phyloP scores from a whole-genome alignment of 75 land plant species.

The Cupressus sempervirens region DNA sequence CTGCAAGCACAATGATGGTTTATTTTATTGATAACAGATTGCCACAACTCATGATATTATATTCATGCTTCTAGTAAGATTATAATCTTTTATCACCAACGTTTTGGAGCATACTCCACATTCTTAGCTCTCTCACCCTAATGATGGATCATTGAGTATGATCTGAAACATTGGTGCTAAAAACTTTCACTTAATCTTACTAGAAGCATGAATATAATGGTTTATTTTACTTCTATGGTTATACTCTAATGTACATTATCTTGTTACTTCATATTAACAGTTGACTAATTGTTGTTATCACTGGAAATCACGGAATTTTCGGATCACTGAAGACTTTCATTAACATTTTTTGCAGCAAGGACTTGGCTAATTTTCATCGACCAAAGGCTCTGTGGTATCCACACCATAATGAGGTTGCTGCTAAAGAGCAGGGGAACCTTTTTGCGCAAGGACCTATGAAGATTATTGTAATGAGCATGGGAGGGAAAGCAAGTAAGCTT shows the following conservation, averaged over 20 bases:
- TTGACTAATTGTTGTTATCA: not conserved
- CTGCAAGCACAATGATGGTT: not conserved
- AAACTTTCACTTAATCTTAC: too few species aligned
- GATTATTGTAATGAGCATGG: slow-evolving; percentile 79
- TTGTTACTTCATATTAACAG: not conserved
- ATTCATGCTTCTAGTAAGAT: too few species aligned
- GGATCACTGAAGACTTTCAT: not conserved
- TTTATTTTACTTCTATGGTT: not conserved
- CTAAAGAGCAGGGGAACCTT: slow-evolving; percentile 76
- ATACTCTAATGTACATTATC: not conserved
- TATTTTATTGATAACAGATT: too few species aligned
- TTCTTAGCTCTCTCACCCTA: too few species aligned
- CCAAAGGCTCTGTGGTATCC: slow-evolving; percentile 98
- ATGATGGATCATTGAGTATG: too few species aligned
- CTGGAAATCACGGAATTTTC: not conserved
- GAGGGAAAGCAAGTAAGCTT: slow-evolving; percentile 86
- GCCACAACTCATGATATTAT: too few species aligned
- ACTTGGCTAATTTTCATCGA: slow-evolving; percentile 95
- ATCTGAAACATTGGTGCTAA: too few species aligned
- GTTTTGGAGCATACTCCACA: too few species aligned
- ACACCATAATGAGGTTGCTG: slow-evolving; percentile 86
- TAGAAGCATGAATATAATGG: too few species aligned
- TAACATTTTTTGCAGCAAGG: slow-evolving; percentile 63
- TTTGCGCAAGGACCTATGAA: slow-evolving; percentile 79
- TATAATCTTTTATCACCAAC: too few species aligned